Evolutionary conservation across 1,284 basidiomycete genomes (phyloP), one percentile per base, ranked within the genome.

Genomic region (Ceratobasidium sp.): DNA sequence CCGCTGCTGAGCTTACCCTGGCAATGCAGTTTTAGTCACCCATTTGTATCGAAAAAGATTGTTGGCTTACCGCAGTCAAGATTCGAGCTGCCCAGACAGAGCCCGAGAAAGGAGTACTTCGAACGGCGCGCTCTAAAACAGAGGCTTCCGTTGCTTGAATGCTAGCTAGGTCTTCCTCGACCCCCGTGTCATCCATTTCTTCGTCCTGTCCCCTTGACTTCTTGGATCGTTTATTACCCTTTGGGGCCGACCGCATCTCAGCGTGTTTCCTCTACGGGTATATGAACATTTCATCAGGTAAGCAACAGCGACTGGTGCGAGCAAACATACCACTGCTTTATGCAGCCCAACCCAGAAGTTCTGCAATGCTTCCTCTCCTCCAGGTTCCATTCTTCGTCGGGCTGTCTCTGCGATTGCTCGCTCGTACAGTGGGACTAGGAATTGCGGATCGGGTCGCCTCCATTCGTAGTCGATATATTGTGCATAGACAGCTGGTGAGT

Each of bases 321-420:
- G 45, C 45, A 44, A 9, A 77, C 81, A 47, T 69, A 88, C 88
- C 80, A 91, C 76, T 45, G 87, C 85, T 82, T 91, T 88, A 22
- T 87, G 82, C 77, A 93, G 92, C 1, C 87, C 88, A 5, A 82
- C 79, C 92, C 90, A 93, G 79, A 94, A 92, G 19, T 83, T 78
- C 15, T 86, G 84, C 63, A 94, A 80, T 5, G 83, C 85, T 76
- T 87, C 85, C 79, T 93, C 91, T 24, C 89, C 87, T 22, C 84
- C 86, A 7, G 73, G 62, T 19, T 60, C 57, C 75, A 75, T 66
- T 29, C 75, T 59, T 75, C 76, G n/a, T 57, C 36, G 45, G 15
- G 89, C 90, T 0, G 90, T 91, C 77, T 93, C 89, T 1, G 90
- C 84, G 57, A 96, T 89, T 0, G 93, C 91, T 11, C 95, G 88